Conservation (phyloP, 306 rosid genomes). For the Medicago lupulina region DNA sequence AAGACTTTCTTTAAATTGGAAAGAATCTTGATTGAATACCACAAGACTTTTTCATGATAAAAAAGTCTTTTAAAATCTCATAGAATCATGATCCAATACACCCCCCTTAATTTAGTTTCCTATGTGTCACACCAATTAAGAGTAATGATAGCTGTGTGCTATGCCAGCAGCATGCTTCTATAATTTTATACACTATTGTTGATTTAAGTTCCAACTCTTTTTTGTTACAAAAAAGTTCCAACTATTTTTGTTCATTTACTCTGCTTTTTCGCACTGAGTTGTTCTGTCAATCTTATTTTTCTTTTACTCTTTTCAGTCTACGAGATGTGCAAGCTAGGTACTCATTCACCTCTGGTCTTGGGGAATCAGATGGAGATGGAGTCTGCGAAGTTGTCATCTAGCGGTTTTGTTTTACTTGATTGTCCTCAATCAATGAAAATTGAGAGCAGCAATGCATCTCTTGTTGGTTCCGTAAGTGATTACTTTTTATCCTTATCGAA, state of each 20-base stretch:
- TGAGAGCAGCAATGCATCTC: constrained; percentile 92
- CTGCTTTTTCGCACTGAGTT: constrained; percentile 6
- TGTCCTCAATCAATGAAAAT: constrained; percentile 98
- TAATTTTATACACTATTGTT: constrained; percentile 30
- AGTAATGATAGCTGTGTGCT: constrained; percentile 26
- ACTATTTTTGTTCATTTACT: constrained; percentile 27
- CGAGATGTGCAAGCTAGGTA: constrained; percentile 96
- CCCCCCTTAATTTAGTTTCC: background rate
- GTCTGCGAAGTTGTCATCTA: constrained; percentile 73
- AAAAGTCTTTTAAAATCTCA: too few relatives aligned
- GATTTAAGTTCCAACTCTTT: constrained; percentile 33
- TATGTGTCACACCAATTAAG: constrained; percentile 2
- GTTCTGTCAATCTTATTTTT: constrained; percentile 23
- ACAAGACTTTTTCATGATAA: too few relatives aligned
- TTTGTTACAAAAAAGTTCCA: constrained; percentile 29
- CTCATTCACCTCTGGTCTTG: constrained; percentile 82
- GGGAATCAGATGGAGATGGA: constrained; percentile 95
- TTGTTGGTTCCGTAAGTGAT: constrained; percentile 96
- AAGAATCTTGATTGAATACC: too few relatives aligned
- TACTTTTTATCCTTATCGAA: constrained; percentile 90
- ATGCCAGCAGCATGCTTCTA: constrained; percentile 28
- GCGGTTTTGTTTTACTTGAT: constrained; percentile 93
- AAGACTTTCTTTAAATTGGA: too few relatives aligned
- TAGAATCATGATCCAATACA: too few relatives aligned
- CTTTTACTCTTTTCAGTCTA: constrained; percentile 64